A percentile compares a stretch with the other conserved stretches of the same genome.
Conservation (phyloP, 2,329 filamentous ascomycete species). For the Hypomyces perniciosus region DNA sequence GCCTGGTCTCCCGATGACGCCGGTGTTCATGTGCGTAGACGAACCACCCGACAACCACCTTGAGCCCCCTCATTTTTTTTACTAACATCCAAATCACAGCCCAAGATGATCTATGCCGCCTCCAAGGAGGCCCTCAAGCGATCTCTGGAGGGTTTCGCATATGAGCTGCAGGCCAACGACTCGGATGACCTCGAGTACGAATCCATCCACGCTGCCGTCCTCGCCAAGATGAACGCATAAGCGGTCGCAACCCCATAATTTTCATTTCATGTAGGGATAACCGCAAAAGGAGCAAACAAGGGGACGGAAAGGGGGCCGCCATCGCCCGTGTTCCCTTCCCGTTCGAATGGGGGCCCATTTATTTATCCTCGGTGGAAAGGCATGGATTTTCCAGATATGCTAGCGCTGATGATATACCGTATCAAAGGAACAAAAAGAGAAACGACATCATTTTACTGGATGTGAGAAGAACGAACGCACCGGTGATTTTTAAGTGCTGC, state of each 20-base stretch:
- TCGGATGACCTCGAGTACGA: slow-evolving; percentile 75
- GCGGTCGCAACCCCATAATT: slow-evolving; percentile 9
- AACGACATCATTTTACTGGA: slow-evolving; percentile 5
- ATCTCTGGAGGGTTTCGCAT: slow-evolving; percentile 66
- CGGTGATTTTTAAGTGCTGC: not conserved
- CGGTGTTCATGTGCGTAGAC: slow-evolving; percentile 59
- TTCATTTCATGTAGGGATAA: slow-evolving; percentile 1
- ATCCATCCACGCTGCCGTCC: slow-evolving; percentile 59
- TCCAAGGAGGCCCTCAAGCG: slow-evolving; percentile 84
- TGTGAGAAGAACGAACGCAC: slow-evolving; percentile 1
- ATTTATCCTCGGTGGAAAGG: slow-evolving; percentile 5
- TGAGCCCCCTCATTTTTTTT: not conserved
- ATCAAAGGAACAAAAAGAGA: slow-evolving; percentile 3
- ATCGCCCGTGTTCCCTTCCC: slow-evolving; percentile 2
- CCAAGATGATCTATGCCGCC: slow-evolving; percentile 86
- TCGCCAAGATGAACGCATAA: slow-evolving; percentile 25
- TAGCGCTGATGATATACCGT: slow-evolving; percentile 11
- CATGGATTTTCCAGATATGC: slow-evolving; percentile 11
- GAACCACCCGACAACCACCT: not conserved
- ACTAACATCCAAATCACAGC: slow-evolving; percentile 37
- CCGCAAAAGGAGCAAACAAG: not conserved
- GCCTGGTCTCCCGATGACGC: slow-evolving; percentile 80
- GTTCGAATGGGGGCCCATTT: slow-evolving; percentile 1
- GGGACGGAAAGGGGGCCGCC: slow-evolving; percentile 2
- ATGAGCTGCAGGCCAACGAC: slow-evolving; percentile 80